These are phyloP conservation scores for Aspergillus homomorphus DNA, from an alignment of 495 filamentous ascomycete genomes.

Conservation along the genomic window DNA sequence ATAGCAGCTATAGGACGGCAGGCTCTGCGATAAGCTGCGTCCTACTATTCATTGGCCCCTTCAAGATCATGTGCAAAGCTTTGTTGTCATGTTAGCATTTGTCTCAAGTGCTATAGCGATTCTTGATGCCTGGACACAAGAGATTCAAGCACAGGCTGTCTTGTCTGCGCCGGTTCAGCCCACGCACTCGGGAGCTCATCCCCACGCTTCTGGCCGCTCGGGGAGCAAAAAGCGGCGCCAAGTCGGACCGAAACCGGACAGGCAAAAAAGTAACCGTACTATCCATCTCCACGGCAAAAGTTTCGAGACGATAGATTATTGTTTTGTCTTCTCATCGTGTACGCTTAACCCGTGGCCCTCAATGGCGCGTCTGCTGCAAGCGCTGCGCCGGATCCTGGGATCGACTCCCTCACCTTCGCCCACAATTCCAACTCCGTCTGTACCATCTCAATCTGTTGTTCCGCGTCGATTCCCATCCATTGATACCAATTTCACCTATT, in stretches of 20 bases:
- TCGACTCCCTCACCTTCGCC: constrained; percentile 15
- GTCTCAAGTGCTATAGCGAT: too few species aligned
- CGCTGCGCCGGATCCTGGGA: constrained; percentile 36
- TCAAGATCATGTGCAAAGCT: too few species aligned
- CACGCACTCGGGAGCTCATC: too few species aligned
- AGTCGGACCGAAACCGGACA: not conserved
- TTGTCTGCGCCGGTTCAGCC: too few species aligned
- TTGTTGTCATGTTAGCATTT: too few species aligned
- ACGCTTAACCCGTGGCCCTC: not conserved
- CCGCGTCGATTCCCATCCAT: constrained; percentile 29
- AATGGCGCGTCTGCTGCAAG: constrained; percentile 42
- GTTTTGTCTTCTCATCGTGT: not conserved
- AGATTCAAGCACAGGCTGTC: too few species aligned
- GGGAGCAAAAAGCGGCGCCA: not conserved
- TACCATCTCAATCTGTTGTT: not conserved
- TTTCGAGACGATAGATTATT: not conserved
- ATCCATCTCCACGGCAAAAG: not conserved
- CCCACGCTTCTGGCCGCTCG: too few species aligned
- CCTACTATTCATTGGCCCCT: too few species aligned
- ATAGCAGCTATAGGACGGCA: too few species aligned
- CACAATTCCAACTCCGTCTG: not conserved
- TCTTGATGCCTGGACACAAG: too few species aligned
- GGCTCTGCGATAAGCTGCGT: too few species aligned
- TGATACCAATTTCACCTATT: constrained; percentile 40
- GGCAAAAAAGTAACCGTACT: not conserved